Base-by-base conservation (phyloP, 1,284 basidiomycete species). In the Papiliotrema nemorosa region DNA sequence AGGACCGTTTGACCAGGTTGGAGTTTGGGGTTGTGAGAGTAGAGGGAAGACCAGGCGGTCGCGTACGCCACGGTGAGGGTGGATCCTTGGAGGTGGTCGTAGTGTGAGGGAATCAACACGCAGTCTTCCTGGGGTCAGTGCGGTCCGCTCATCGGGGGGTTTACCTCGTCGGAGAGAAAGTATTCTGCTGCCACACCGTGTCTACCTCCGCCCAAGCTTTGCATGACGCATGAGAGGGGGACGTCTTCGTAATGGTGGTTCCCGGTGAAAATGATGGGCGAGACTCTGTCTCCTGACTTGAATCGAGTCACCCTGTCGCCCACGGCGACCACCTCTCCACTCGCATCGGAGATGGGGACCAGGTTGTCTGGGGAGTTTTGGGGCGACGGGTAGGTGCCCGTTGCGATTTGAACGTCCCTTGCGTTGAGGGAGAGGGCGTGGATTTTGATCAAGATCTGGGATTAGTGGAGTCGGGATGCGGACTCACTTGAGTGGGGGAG, bases 11-110 rank as follows among this genome's bases (percentile, higher is more conserved):
- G 60, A 12, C 76, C 76, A 0, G 76, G 57, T 49, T 67, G 61
- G 31, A 77, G 57, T 29, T 48, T 48, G 24, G 70, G 69, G 33
- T 69, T 56, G 31, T 76, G 70, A 1, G 69, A 70, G 54, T 66
- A 76, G 7, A 77, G 61, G 13, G 66, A 67, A 33, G 73, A 72
- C 73, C 74, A 77, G 13, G 76, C 70, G 3, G 76, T 77, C 21
- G 70, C 51, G 39, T 59, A 74, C 18, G 69, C 74, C 49, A 75
- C 73, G 6, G 72, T 60, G 7, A 76, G 58, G 5, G 71, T 74
- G 7, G 73, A 62, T 0, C 67, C 76, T 54, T 77, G 62, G 44
- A 65, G 63, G 49, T 62, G 72, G 6, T 57, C 60, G 35, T 76
- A 69, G 53, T 74, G 66, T 16, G 63, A 49, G 7, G 76, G 76